These are phyloP conservation scores for Suillus bovinus DNA, from an alignment of 768 basidiomycete species.

Conservation along the genomic window DNA sequence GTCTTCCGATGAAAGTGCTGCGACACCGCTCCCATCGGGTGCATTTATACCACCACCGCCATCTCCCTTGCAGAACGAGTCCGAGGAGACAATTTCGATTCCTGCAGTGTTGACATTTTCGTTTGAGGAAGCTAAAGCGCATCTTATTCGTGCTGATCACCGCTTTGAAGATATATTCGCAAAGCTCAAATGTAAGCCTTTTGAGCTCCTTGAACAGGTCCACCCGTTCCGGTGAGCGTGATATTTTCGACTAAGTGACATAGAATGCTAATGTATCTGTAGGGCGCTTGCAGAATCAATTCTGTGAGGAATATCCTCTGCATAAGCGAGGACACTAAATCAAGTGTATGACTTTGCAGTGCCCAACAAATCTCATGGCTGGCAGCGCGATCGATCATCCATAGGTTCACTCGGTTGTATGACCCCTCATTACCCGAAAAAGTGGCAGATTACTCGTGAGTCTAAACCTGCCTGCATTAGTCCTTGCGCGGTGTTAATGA, in stretches of 20 bases:
- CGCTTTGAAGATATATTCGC: constrained; percentile 73
- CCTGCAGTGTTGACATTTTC: constrained; percentile 75
- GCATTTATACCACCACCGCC: constrained; percentile 8
- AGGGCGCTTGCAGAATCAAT: constrained; percentile 76
- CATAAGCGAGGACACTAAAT: not conserved
- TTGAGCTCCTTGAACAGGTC: constrained; percentile 68
- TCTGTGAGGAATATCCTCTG: constrained; percentile 45
- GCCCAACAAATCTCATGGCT: constrained; percentile 86
- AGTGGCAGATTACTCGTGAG: constrained; percentile 49
- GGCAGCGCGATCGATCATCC: constrained; percentile 81
- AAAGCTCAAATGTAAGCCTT: constrained; percentile 72
- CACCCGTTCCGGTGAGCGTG: constrained; percentile 75
- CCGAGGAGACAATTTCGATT: constrained; percentile 40
- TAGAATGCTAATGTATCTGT: not conserved
- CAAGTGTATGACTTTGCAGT: constrained; percentile 33
- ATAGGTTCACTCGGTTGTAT: constrained; percentile 76
- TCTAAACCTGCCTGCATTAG: constrained; percentile 10
- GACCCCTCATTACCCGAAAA: constrained; percentile 75
- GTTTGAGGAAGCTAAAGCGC: constrained; percentile 72
- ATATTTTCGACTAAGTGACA: constrained; percentile 9
- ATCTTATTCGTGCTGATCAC: constrained; percentile 64
- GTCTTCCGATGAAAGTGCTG: not conserved
- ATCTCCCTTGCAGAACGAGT: constrained; percentile 6
- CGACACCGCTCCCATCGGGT: not conserved
- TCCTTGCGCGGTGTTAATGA: constrained; percentile 1